Evolutionary conservation across 73 alveolate genomes (phyloP).

Genomic region (Symbiodinium pilosum): DNA sequence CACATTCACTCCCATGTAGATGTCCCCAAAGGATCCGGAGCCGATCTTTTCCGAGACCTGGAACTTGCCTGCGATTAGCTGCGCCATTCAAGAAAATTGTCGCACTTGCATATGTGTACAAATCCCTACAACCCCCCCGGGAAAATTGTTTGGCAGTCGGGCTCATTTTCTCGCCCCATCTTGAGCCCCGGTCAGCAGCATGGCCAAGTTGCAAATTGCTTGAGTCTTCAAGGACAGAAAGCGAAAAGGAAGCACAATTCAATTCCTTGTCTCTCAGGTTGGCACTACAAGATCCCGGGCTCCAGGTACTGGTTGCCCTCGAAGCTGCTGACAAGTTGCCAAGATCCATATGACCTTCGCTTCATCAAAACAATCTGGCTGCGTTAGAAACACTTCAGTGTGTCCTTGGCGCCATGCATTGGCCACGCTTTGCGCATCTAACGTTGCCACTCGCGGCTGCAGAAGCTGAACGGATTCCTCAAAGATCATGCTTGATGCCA

Average conservation of each 20-base stretch:
- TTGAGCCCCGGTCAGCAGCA: not conserved
- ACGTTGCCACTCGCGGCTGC: slow-evolving; percentile 36
- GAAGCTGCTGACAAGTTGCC: slow-evolving; percentile 90
- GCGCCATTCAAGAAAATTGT: slow-evolving; percentile 30
- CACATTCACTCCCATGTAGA: slow-evolving; percentile 96
- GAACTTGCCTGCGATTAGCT: slow-evolving; percentile 69
- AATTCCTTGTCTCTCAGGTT: not conserved
- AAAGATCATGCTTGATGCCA: slow-evolving; percentile 55
- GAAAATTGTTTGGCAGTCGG: not conserved
- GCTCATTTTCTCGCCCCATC: not conserved
- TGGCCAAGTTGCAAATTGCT: too few relatives aligned
- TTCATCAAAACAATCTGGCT: not conserved
- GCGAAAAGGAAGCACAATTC: not conserved
- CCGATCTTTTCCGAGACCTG: slow-evolving; percentile 96
- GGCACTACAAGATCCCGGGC: slow-evolving; percentile 37
- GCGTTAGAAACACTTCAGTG: too few relatives aligned
- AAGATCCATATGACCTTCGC: slow-evolving; percentile 74
- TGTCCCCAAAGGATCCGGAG: slow-evolving; percentile 97
- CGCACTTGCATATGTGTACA: not conserved
- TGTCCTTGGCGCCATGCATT: slow-evolving; percentile 2
- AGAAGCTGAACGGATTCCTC: slow-evolving; percentile 82
- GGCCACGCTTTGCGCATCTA: slow-evolving; percentile 85
- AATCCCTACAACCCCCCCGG: not conserved
- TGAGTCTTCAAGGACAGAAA: too few relatives aligned
- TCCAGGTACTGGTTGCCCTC: slow-evolving; percentile 45